Evolutionary conservation across 2,329 filamentous ascomycete genomes (phyloP), one percentile per base, ranked within the genome.

Genomic region (Tolypocladium inflatum): DNA sequence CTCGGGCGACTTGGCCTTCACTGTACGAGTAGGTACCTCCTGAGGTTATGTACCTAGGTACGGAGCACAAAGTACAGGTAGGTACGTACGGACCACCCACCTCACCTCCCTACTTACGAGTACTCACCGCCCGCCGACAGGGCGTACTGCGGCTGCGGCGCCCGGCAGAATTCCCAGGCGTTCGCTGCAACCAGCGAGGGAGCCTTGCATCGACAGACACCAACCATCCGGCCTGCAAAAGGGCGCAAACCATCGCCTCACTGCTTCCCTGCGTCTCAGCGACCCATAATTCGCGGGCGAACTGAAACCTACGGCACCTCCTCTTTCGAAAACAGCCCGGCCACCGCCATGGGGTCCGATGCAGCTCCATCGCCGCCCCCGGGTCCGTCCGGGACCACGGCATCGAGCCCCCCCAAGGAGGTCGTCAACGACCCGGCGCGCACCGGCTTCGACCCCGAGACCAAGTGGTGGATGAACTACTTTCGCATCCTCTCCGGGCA

Each of bases 401-500:
- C 58, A 33, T 55, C 62, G 55, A 54, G 51, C 3, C n/a, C 55
- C 11, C 21, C 45, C 30, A 68, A 66, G 60, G 69, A 77, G 68
- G 72, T 82, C 64, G 65, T 75, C 63, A 86, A 86, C 71, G 81
- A 86, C 71, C 83, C 84, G 48, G 71, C 76, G 59, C 77, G 80
- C 62, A 86, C 84, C 26, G 83, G 83, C 63, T 87, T 86, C 77
- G 81, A 86, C 72, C 83, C 84, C 55, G 66, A 77, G 64, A 79
- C 77, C 52, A 73, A 74, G 61, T 83, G 80, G 79, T 96, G 90
- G 88, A 82, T 88, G 70, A 96, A 89, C 77, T 88, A 91, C 78
- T 97, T 95, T 80, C 84, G 84, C 66, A 88, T 92, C 73, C 78
- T 96, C 55, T 85, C 88, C 19, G 88, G 89, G 58, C 78, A 81